A percentile compares a stretch with the other conserved stretches of the same genome.
phyloP scores from a whole-genome alignment of 345 rosid species.

The Brassica nigra region DNA sequence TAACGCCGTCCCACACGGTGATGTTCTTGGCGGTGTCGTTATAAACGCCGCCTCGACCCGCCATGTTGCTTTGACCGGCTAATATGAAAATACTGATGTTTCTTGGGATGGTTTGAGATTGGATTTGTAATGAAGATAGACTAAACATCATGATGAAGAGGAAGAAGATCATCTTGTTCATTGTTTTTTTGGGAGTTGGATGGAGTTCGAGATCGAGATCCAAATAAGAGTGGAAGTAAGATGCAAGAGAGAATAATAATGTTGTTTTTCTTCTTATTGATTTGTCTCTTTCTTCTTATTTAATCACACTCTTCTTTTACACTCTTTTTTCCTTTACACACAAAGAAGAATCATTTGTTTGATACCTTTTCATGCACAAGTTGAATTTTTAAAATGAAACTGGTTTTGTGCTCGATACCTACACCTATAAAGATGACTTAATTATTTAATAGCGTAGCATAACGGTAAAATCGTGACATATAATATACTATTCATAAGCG shows the following conservation, averaged over 20 bases:
- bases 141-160: constrained; percentile 27
- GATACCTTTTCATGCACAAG: constrained; percentile 19
- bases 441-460: constrained; percentile 1
- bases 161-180: constrained; percentile 37
- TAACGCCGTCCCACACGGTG: constrained; percentile 64
- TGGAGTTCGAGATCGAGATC: constrained; percentile 35
- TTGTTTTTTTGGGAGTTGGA: not conserved
- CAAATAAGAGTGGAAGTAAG: constrained; percentile 24
- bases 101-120: constrained; percentile 37
- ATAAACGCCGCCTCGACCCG: constrained; percentile 77
- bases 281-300: constrained; percentile 32
- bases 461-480: constrained; percentile 15
- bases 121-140: constrained; percentile 13
- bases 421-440: not conserved
- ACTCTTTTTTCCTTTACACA: not conserved
- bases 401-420: not conserved
- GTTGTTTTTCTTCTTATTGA: constrained; percentile 3
- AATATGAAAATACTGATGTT: constrained; percentile 55
- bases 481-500: not conserved
- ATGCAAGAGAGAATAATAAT: constrained; percentile 30
- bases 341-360: constrained; percentile 17
- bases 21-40: constrained; percentile 45
- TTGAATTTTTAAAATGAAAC: not conserved
- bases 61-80: constrained; percentile 97
- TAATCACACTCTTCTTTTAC: not conserved